These are phyloP conservation scores for Solanum corneliomulleri DNA, from an alignment of 257 asterid genomes.

Conservation along the genomic window DNA sequence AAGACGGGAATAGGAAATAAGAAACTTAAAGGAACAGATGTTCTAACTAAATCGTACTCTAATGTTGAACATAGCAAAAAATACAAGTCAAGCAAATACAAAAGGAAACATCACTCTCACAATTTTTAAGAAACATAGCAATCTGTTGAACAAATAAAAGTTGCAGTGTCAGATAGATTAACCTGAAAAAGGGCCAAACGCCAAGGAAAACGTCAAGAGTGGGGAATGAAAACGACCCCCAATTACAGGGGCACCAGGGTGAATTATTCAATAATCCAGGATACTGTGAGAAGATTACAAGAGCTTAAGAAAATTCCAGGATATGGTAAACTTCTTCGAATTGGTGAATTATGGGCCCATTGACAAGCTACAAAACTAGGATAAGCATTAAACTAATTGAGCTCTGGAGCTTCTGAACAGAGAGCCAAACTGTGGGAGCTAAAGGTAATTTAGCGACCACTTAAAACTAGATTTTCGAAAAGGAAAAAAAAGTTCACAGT, in stretches of 20 bases:
- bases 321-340: neutral
- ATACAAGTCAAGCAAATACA: neutral
- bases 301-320: neutral
- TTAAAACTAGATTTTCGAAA: neutral
- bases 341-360: neutral
- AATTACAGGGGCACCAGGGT: neutral
- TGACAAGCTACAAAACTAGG: neutral
- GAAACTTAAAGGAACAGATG: neutral
- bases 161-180: neutral
- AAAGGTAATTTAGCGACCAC: neutral
- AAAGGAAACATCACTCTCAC: neutral
- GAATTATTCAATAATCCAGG: neutral
- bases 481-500: neutral
- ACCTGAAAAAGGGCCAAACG: neutral
- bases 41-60: neutral
- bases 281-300: neutral
- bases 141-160: neutral
- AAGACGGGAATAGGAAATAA: neutral
- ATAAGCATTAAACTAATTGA: neutral
- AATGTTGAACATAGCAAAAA: neutral
- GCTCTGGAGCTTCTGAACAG: neutral
- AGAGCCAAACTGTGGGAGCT: neutral
- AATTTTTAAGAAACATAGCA: neutral
- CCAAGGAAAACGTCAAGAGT: neutral
- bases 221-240: neutral